Conservation (phyloP, 1,284 basidiomycete species). For the Tylopilus sp. region DNA sequence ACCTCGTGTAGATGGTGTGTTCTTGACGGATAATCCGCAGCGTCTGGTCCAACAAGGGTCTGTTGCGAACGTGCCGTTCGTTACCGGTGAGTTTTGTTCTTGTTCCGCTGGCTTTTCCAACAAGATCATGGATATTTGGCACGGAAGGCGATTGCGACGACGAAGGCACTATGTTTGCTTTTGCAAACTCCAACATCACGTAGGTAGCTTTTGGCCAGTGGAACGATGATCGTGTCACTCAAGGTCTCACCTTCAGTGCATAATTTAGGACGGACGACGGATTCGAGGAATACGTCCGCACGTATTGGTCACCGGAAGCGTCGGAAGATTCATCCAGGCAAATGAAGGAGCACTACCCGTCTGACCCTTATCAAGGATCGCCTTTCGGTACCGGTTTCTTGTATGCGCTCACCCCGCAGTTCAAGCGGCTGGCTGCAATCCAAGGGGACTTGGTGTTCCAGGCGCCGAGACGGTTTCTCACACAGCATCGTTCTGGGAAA, state of each 20-base stretch:
- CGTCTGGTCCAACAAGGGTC: conserved; percentile 51
- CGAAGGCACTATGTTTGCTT: conserved; percentile 64
- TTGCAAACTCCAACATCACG: conserved; percentile 55
- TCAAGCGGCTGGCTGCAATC: neutral
- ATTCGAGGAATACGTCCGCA: conserved; percentile 49
- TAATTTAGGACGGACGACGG: conserved; percentile 48
- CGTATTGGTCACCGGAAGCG: conserved; percentile 46
- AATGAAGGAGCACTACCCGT: conserved; percentile 54
- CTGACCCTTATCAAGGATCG: conserved; percentile 58
- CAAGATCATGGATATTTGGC: conserved; percentile 22
- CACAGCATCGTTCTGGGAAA: no score
- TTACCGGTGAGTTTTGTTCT: conserved; percentile 47
- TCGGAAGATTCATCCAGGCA: conserved; percentile 29
- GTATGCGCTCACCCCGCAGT: conserved; percentile 58
- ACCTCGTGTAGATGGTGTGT: conserved; percentile 63
- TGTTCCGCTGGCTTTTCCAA: conserved; percentile 33
- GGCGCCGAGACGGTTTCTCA: no score
- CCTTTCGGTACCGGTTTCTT: conserved; percentile 60
- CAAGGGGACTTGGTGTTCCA: no score
- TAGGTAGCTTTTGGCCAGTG: neutral
- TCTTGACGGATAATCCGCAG: conserved; percentile 57
- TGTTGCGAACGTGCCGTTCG: conserved; percentile 59
- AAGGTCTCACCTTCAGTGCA: neutral
- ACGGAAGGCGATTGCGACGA: conserved; percentile 60
- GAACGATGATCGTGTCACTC: neutral